Evolutionary conservation across 1,284 basidiomycete genomes (phyloP).

Genomic region (Irpex sp.): DNA sequence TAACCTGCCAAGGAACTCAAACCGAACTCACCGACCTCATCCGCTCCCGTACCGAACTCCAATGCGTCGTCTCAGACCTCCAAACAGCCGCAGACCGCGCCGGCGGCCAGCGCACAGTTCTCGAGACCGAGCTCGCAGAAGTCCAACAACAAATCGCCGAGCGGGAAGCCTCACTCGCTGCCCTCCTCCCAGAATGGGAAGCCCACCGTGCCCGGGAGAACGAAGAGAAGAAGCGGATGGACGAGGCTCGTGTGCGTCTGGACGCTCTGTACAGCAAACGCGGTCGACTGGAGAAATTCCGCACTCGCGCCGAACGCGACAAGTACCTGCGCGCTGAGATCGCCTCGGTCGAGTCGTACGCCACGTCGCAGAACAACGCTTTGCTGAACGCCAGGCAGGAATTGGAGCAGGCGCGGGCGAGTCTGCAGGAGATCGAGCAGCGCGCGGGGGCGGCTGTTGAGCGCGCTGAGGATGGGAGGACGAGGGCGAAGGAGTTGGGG

Average conservation of each 20-base stretch:
- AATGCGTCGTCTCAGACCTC: conserved; percentile 81
- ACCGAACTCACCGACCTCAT: conserved; percentile 77
- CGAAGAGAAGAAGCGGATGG: conserved; percentile 66
- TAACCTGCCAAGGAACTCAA: conserved; percentile 69
- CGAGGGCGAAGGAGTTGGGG: conserved; percentile 59
- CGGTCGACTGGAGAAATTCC: conserved; percentile 80
- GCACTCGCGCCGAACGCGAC: conserved; percentile 81
- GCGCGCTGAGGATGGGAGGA: conserved; percentile 75
- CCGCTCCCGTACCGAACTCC: conserved; percentile 72
- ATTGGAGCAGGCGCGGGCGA: conserved; percentile 37
- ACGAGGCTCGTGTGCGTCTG: conserved; percentile 66
- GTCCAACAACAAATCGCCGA: conserved; percentile 57
- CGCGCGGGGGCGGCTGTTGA: conserved; percentile 58
- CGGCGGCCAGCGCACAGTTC: conserved; percentile 57
- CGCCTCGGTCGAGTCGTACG: conserved; percentile 56
- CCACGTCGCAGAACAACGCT: conserved; percentile 43
- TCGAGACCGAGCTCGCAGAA: conserved; percentile 60
- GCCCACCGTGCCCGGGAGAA: conserved; percentile 50
- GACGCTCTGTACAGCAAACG: conserved; percentile 81
- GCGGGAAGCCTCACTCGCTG: conserved; percentile 59
- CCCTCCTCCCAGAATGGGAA: conserved; percentile 65
- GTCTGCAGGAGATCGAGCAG: conserved; percentile 52
- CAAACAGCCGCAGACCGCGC: conserved; percentile 54
- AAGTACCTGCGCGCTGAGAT: conserved; percentile 73
- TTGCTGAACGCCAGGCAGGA: conserved; percentile 45